These are phyloP conservation scores for Chlamydomonas urium DNA, from an alignment of 139 green algal species.

Conservation along the genomic window DNA sequence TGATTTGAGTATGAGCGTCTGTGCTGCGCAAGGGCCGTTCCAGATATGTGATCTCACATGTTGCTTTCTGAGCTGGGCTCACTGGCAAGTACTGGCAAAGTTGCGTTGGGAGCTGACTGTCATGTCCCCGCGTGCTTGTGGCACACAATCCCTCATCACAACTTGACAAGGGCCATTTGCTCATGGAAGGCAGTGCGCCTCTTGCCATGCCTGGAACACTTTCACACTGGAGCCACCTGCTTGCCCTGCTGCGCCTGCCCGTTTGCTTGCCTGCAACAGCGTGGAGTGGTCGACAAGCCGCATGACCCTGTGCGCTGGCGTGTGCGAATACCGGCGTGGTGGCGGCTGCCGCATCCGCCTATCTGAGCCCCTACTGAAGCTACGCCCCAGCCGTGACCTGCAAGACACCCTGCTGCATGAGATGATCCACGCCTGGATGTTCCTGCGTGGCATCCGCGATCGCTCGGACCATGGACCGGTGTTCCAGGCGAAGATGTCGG, in stretches of 20 bases:
- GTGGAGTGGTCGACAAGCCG: constrained; percentile 70
- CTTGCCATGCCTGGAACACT: too few species aligned
- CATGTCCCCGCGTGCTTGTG: too few species aligned
- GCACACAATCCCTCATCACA: too few species aligned
- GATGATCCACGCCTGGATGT: constrained; percentile 70
- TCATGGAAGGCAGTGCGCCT: too few species aligned
- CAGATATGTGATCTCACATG: too few species aligned
- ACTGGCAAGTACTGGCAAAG: too few species aligned
- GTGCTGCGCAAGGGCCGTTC: too few species aligned
- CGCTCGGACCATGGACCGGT: constrained; percentile 51
- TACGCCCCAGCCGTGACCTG: constrained; percentile 44
- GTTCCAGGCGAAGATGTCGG: constrained; percentile 49
- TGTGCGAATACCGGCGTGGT: constrained; percentile 42
- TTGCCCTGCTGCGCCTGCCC: background rate
- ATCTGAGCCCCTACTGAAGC: constrained; percentile 68
- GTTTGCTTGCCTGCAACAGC: constrained; percentile 8
- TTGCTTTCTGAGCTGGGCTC: too few species aligned
- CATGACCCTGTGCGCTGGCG: constrained; percentile 75
- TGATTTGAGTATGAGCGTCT: too few species aligned
- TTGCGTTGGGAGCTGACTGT: too few species aligned
- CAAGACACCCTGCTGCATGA: constrained; percentile 81
- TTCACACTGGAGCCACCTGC: too few species aligned
- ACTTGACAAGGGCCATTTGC: too few species aligned
- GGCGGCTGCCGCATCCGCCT: constrained; percentile 70
- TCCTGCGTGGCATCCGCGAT: constrained; percentile 53